These are phyloP conservation scores for Ganoderma sinense DNA, from an alignment of 1,284 basidiomycete species.

Conservation along the genomic window DNA sequence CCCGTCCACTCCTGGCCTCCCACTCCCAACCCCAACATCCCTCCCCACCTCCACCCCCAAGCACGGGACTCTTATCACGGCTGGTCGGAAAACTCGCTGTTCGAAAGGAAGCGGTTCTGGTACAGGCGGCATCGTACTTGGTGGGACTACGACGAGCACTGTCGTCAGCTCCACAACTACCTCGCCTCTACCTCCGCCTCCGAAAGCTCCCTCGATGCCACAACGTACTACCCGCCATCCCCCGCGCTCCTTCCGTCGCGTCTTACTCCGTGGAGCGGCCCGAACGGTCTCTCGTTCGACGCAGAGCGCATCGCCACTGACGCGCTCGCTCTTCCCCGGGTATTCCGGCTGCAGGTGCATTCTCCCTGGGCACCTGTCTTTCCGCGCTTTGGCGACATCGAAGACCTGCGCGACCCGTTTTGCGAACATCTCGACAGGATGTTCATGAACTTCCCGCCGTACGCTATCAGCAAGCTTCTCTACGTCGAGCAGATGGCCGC, in stretches of 20 bases:
- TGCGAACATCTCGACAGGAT: constrained; percentile 62
- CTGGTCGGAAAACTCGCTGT: constrained; percentile 9
- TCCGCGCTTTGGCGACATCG: constrained; percentile 70
- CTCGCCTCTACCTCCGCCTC: neutral
- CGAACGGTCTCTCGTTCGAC: neutral
- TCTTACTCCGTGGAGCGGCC: neutral
- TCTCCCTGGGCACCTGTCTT: constrained; percentile 52
- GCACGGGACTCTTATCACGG: constrained; percentile 8
- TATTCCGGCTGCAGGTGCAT: constrained; percentile 10
- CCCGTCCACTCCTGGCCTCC: constrained; percentile 7
- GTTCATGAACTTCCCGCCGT: constrained; percentile 60
- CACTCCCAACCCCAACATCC: constrained; percentile 8
- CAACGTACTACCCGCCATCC: constrained; percentile 10
- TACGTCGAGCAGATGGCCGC: constrained; percentile 64
- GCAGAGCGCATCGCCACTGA: neutral
- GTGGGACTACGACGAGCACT: constrained; percentile 19
- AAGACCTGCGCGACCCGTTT: constrained; percentile 61
- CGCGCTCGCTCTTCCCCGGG: neutral
- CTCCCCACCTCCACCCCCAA: neutral
- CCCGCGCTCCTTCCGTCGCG: constrained; percentile 19
- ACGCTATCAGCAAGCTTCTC: constrained; percentile 71
- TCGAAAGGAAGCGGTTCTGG: constrained; percentile 18
- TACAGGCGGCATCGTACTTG: constrained; percentile 5
- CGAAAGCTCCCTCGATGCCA: constrained; percentile 4
- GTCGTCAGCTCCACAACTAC: constrained; percentile 12